These are phyloP conservation scores for Mytilinidion resinicola DNA, from an alignment of 495 filamentous ascomycete genomes.

Conservation along the genomic window DNA sequence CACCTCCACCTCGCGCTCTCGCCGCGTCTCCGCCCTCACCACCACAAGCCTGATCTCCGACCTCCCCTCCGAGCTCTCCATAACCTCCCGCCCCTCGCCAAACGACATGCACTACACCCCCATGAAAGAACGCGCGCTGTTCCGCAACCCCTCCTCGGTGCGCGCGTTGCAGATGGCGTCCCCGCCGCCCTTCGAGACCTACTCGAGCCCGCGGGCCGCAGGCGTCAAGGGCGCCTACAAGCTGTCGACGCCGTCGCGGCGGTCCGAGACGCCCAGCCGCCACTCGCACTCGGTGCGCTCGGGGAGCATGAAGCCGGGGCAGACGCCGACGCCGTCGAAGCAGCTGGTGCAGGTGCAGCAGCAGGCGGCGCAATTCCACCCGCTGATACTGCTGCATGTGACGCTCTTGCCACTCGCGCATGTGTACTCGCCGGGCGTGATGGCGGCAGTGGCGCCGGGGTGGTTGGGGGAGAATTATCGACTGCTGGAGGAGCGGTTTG, in stretches of 20 bases:
- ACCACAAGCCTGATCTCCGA: slow-evolving; percentile 20
- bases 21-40: slow-evolving; percentile 26
- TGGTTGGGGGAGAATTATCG: slow-evolving; percentile 65
- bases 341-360: slow-evolving; percentile 24
- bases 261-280: slow-evolving; percentile 25
- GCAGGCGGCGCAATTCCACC: slow-evolving; percentile 37
- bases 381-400: slow-evolving; percentile 82
- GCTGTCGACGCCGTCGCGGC: slow-evolving; percentile 21
- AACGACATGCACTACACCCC: slow-evolving; percentile 30
- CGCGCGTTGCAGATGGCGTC: slow-evolving; percentile 72
- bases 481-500: slow-evolving; percentile 65
- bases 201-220: slow-evolving; percentile 44
- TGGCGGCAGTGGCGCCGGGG: slow-evolving; percentile 47
- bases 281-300: slow-evolving; percentile 22
- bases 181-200: slow-evolving; percentile 49
- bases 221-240: slow-evolving; percentile 19
- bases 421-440: slow-evolving; percentile 55
- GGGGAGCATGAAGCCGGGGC: slow-evolving; percentile 2
- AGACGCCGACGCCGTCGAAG: not conserved
- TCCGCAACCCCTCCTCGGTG: slow-evolving; percentile 68
- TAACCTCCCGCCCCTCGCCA: slow-evolving; percentile 16
- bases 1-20: slow-evolving; percentile 3
- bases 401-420: slow-evolving; percentile 70
- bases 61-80: slow-evolving; percentile 22
- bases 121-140: slow-evolving; percentile 43